Base-by-base conservation (phyloP, 1,139 yeast species). In the Lodderomyces metapsilosis region DNA sequence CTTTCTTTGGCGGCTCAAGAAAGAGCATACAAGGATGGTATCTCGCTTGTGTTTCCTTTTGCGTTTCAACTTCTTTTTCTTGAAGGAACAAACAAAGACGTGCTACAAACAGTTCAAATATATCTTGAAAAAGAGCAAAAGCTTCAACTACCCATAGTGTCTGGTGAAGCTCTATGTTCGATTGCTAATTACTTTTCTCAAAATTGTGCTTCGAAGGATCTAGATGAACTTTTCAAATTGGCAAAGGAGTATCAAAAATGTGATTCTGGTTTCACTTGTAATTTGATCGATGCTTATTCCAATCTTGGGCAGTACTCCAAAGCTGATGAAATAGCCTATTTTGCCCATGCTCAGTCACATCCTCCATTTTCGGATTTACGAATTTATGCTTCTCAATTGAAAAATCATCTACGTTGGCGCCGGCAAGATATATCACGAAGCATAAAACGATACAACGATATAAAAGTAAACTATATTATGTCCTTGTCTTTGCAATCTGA, bases 31-130 rank as follows among this genome's bases (percentile, higher is more conserved):
- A 11, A 9, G 2, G 11, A 24, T 5, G 42, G 43, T n/a, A 25
- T 41, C 10, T 22, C 40, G 10, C 20, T 31, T 11, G 58, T 78
- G 1, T 74, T 74, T 45, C 59, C 67, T 2, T 54, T 73, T 10
- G 59, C 79, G 51, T 58, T 80, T 32, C 56, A 59, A 20, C 61
- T 68, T 1, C 58, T 70, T 36, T 59, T 74, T n/a, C 65, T 64
- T 12, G 48, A 68, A 3, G 59, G 64, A 35, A 69, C 73, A 43
- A 50, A 67, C 13, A 56, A 57, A 3, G 57, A 64, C 3, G 72
- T 78, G 1, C 57, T 79, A 48, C 56, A 56, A n/a, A 58, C 76
- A 12, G 53, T 82, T 28, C 61, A 66, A 22, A 57, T 56, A n/a
- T 56, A 77, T 40, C 31, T 60, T 4, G 43, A 46, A 4, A 45